Evolutionary conservation across 129 eudicot genomes (phyloP), one percentile per base, ranked within the genome.

Genomic region (Pseudognaphalium luteoalbum): DNA sequence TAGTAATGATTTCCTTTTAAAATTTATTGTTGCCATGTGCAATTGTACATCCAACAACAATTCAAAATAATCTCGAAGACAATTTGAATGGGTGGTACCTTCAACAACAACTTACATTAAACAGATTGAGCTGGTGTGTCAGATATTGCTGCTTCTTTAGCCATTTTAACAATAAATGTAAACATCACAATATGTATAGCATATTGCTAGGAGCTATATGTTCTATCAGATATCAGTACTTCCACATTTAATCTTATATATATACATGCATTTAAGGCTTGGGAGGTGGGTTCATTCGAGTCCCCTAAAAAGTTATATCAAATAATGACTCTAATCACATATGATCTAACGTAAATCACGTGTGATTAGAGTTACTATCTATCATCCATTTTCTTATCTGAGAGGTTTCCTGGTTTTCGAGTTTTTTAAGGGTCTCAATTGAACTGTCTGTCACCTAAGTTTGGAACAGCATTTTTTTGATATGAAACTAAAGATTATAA

Each of bases 11-110:
- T 9, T 51, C 41, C 67, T 66, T 66, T 66, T 33, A 17, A 54
- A 35, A 68, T 56, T 67, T 66, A 66, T 66, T 62, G 63, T 61
- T 28, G 71, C 44, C 67, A 75, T 63, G 71, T 66, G 80, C 56
- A 66, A 30, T 37, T 25, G 74, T 67, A 57, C 69, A 76, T 25
- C 37, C 68, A 77, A 77, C 50, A 68, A 58, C 75, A 41, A 28
- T n/a, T 60, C 58, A 57, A 74, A 16, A 57, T 68, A 39, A 68
- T 57, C n/a, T 21, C 17, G 1, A 25, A 57, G 47, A 68, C 22
- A 28, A 8, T 6, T 41, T 76, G 42, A 76, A 76, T 47, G 34
- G 60, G 54, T 17, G 28, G 20, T 59, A 44, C 41, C 50, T 20
- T 6, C 47, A 42, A 47, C 82, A 59, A 37, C 62, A 57, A 54